Evolutionary conservation across 495 filamentous ascomycete species (phyloP).

Genomic region (Hyaloscypha hepaticicola): DNA sequence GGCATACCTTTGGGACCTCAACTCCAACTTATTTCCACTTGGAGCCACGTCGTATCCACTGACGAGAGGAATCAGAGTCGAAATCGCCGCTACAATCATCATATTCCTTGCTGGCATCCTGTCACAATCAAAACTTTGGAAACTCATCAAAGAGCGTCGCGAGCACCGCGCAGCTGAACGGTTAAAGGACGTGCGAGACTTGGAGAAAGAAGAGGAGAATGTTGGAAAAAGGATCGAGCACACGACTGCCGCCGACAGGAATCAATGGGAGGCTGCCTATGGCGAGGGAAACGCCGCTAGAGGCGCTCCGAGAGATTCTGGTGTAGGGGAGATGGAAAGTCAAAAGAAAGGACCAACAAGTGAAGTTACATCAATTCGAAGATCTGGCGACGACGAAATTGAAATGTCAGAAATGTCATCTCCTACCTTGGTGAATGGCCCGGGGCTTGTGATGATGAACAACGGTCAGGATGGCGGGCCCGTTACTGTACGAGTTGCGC

Average conservation of each 20-base stretch:
- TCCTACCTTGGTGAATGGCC: conserved; percentile 31
- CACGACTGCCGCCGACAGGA: conserved; percentile 62
- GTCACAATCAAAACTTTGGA: conserved; percentile 86
- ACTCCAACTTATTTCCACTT: conserved; percentile 75
- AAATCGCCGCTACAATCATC: conserved; percentile 75
- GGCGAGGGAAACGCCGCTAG: conserved; percentile 48
- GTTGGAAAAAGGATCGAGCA: conserved; percentile 67
- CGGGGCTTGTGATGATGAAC: conserved; percentile 34
- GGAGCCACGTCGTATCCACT: conserved; percentile 76
- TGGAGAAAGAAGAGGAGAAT: conserved; percentile 69
- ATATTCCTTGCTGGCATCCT: conserved; percentile 72
- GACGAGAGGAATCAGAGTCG: conserved; percentile 82
- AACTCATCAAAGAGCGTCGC: conserved; percentile 73
- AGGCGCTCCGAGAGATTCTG: conserved; percentile 44
- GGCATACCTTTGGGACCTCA: conserved; percentile 89
- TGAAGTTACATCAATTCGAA: conserved; percentile 30
- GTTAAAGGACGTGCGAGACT: conserved; percentile 54
- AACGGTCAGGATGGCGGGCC: conserved; percentile 32
- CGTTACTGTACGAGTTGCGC: conserved; percentile 41
- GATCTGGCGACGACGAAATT: conserved; percentile 34
- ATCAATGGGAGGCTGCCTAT: conserved; percentile 80
- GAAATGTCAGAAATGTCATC: conserved; percentile 37
- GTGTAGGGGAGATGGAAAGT: conserved; percentile 51
- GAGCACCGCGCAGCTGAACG: conserved; percentile 57
- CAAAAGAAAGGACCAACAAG: conserved; percentile 48